Evolutionary conservation across 2,329 filamentous ascomycete genomes (phyloP), one percentile per base, ranked within the genome.

Genomic region (Talaromyces atroroseus): DNA sequence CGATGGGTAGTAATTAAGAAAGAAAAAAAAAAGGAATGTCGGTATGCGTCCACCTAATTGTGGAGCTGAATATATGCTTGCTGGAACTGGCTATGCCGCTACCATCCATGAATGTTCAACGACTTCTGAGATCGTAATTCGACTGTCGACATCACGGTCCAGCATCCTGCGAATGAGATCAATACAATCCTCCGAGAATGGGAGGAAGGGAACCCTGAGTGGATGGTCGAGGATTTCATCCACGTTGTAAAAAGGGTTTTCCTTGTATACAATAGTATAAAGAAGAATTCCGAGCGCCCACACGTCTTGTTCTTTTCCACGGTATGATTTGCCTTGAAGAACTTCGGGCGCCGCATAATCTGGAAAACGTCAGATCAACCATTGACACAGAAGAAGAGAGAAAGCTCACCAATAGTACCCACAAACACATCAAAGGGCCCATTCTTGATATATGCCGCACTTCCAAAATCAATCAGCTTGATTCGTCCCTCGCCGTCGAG

Each of bases 321-420:
- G 84, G 74, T 99, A 99, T 16, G 92, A 88, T 64, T 87, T 88
- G 49, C 94, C 94, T 57, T 91, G 91, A 49, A 99, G 82, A 54
- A 99, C 94, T 77, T 99, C 94, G n/a, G 94, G 94, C 6, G 94
- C 94, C 47, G 94, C 94, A 74, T 99, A 99, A 78, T 99, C 94
- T 96, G 61, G 16, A n/a, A 49, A 29, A 29, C 11, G 14, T 7
- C 20, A 54, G n/a, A 42, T 2, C 14, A 45, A 20, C 50, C 11
- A 3, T 18, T 29, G 8, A 36, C 3, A 7, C 2, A n/a, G 46
- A 21, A 21, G 21, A 20, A 52, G 49, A 20, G 42, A 20, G 24
- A 21, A 45, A 32, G 59, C 52, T 68, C 78, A 96, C 92, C 92
- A 72, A 99, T 97, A 1, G 94, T 99, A 58, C 94, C 94, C 52